Conservation (phyloP, 177 flowering plant genomes). For the Vitis hybrid region DNA sequence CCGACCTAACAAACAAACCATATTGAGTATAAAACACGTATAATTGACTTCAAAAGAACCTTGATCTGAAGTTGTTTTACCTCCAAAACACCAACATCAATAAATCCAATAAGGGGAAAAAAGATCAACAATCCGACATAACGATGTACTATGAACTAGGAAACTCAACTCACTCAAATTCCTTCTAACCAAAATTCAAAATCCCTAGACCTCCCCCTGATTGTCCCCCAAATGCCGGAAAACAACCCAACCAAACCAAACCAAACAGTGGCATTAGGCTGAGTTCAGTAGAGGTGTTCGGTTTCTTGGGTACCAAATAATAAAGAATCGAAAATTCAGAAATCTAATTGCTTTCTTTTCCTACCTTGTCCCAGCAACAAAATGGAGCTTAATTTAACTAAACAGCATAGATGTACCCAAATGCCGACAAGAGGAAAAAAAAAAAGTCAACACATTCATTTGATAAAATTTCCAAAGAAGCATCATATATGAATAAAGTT, state of each 20-base stretch:
- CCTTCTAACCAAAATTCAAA: not conserved
- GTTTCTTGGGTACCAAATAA: no score
- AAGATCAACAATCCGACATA: not conserved
- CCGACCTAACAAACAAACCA: conserved; percentile 31
- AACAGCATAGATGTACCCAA: not conserved
- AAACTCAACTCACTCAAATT: not conserved
- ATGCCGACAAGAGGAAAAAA: not conserved
- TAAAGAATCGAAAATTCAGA: not conserved
- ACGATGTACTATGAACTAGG: not conserved
- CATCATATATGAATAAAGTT: not conserved
- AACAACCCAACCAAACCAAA: not conserved
- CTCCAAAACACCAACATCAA: not conserved
- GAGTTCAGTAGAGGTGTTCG: no score
- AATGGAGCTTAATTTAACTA: not conserved
- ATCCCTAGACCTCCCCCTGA: no score
- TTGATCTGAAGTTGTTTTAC: not conserved
- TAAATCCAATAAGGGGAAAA: not conserved
- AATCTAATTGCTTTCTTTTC: not conserved
- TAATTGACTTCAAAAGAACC: not conserved
- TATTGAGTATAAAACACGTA: not conserved
- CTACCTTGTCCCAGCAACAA: not conserved
- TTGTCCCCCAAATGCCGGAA: no score
- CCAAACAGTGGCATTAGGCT: no score
- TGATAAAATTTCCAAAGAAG: not conserved
- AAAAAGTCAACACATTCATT: not conserved